Evolutionary conservation across 2,329 filamentous ascomycete species (phyloP), one percentile per base, ranked within the genome.

Genomic region (Tolypocladium album): DNA sequence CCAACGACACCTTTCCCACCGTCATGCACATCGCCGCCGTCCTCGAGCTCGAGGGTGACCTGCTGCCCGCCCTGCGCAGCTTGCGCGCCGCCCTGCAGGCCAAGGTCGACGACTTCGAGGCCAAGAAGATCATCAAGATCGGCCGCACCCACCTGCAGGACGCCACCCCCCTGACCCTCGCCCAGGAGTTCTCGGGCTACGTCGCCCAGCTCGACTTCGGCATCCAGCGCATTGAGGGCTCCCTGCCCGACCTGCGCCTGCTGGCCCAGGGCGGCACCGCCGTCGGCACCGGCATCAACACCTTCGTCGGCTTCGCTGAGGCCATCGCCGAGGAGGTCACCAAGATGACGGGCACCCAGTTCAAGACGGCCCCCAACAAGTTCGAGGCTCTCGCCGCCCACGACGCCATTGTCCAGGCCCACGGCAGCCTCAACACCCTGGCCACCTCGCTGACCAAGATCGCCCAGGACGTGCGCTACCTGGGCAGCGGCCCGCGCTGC

Each of bases 11-110:
- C 68, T 99, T 99, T 85, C 94, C 94, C 50, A 97, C 94, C 66
- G 94, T 97, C 74, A 99, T 99, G 94, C 94, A 97, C 82, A 97
- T 99, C 73, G 93, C 94, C 62, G 93, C 93, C 64, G 92, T 97
- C 56, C 84, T 97, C 62, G 94, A 97, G 76, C 83, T 97, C 62
- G 92, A 97, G 79, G 83, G 88, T 71, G 84, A 88, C 68, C 87
- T 99, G 55, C 78, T 97, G 22, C 94, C 94, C 45, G 83, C 91
- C 56, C 82, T 97, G 64, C 87, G 82, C 76, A 91, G 85, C 76
- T 85, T 99, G 60, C 88, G 92, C 64, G 82, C 88, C 64, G 91
- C 91, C 57, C 82, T 99, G 63, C 88, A 96, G 79, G 83, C 84
- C 74, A 97, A 97, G 85, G 87, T 90, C 50, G 87, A 95, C 69